Base-by-base conservation (phyloP, 148 eudicot species). In the Fagopyrum homotropicum region DNA sequence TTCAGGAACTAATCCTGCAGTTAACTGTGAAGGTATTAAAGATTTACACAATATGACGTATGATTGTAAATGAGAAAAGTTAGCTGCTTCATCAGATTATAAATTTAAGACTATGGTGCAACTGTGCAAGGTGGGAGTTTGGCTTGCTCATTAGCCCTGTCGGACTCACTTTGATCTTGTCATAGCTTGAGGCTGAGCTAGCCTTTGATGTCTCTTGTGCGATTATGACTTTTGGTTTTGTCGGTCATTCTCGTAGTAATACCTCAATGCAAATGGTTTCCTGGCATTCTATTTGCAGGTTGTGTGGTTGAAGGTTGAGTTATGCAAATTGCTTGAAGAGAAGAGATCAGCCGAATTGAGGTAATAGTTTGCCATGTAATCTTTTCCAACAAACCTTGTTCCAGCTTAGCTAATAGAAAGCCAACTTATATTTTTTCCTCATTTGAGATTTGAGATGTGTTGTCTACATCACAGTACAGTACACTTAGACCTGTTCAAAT, bases 281-380 rank as follows among this genome's bases (percentile, higher is more conserved):
- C 29, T 60, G 68, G 68, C 51, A 56, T 69, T 66, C 78, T 80
- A 2, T 55, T 47, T 83, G 77, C 86, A 95, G 99, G 93, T 88
- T 61, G 86, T 80, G 44, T 92, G 91, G 88, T 85, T 95, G 81
- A 95, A 95, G 85, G 90, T 83, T 74, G 97, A 90, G 77, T 73
- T 92, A 63, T 92, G 91, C 92, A 95, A 89, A 81, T 82, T 89
- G 79, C 81, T 90, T 46, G 99, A 95, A 86, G 99, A 95, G 80
- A 95, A 90, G 79, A 81, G 90, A 80, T 95, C 97, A 71, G 92
- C 94, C 69, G 88, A 84, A 82, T 87, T 95, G 84, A 95, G 99
- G 99, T 90, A 81, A 76, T 40, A 66, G 15, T 40, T 66, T 5
- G 11, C 71, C 19, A 2, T 40, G 2, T 63, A 26, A 22, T 60